Percentiles rank a stretch among this genome's conserved stretches.
phyloP scores from a whole-genome alignment of 2,329 filamentous ascomycete genomes.

The Pseudocercospora vitis region DNA sequence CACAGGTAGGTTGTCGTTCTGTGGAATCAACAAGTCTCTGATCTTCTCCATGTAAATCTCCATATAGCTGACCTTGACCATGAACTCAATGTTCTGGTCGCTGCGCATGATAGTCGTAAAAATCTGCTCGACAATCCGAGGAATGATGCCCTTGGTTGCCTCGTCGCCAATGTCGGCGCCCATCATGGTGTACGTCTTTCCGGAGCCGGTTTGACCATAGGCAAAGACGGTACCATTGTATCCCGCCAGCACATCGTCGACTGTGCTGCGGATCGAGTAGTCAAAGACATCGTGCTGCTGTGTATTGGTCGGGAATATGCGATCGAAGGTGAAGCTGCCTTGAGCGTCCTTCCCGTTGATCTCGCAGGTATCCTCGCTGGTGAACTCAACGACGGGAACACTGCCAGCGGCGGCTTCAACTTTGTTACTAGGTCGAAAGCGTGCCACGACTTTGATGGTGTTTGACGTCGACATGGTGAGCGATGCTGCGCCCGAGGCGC shows the following conservation, averaged over 20 bases:
- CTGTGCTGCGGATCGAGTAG: conserved; percentile 92
- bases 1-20: conserved; percentile 95
- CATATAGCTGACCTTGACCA: conserved; percentile 98
- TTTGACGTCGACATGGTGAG: conserved; percentile 35
- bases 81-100: conserved; percentile 93
- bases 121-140: conserved; percentile 95
- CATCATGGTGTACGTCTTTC: conserved; percentile 99
- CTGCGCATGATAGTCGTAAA: conserved; percentile 92
- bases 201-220: conserved; percentile 95
- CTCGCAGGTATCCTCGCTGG: conserved; percentile 82
- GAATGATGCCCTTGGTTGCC: conserved; percentile 86
- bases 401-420: conserved; percentile 86
- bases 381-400: conserved; percentile 86
- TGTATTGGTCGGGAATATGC: conserved; percentile 92
- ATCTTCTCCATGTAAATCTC: conserved; percentile 99
- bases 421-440: conserved; percentile 96
- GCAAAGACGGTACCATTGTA: conserved; percentile 99
- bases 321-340: conserved; percentile 92
- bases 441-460: conserved; percentile 75
- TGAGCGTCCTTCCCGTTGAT: conserved; percentile 80
- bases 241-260: conserved; percentile 96
- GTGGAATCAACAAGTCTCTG: conserved; percentile 84
- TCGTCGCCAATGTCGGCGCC: conserved; percentile 90
- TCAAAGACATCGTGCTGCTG: conserved; percentile 93
- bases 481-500: conserved; percentile 6